Evolutionary conservation across 371 early-diverging fungal genomes (phyloP), one percentile per base, ranked within the genome.

Genomic region (Lichtheimia ramosa): DNA sequence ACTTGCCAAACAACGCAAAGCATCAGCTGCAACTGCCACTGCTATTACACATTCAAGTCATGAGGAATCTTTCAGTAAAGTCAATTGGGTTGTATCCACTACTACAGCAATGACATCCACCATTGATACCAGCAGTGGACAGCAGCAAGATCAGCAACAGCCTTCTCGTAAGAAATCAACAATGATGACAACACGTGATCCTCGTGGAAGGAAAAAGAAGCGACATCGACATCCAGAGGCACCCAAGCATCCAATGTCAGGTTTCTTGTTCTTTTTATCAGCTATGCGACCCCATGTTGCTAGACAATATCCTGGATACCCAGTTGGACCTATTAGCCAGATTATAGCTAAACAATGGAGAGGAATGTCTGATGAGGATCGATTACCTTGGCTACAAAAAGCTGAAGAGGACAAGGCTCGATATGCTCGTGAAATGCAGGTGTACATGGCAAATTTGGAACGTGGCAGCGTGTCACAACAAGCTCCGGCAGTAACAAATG

Each of bases 201-300:
- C 68, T 41, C 69, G 62, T 48, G 78, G 87, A n/a, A 66, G 82
- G 6, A 86, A 88, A 62, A 91, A 88, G 70, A 87, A 86, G 62
- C 78, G 81, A 43, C 68, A 76, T 59, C 85, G 83, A 63, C 86
- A 89, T 51, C 89, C 89, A 0, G 78, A 81, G 62, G 89, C 89
- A 5, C 92, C 92, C 28, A 89, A 89, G 53, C 92, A 92, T 58
- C 91, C 92, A 42, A 89, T 90, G 83, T 88, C 89, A 15, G 90
- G 87, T 12, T 92, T 90, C 62, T 65, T 92, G 21, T 89, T 85
- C 56, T 92, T 83, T 51, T 65, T 89, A 42, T 82, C 82, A 10
- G 83, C 83, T 5, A 83, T 83, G 53, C 69, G 89, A 42, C 85
- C 84, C 5, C 59, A 76, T 7, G 75, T 85, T 43, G 82, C 85